Base-by-base conservation (phyloP, 2,329 filamentous ascomycete species). In the Arthrobotrys entomopaga region DNA sequence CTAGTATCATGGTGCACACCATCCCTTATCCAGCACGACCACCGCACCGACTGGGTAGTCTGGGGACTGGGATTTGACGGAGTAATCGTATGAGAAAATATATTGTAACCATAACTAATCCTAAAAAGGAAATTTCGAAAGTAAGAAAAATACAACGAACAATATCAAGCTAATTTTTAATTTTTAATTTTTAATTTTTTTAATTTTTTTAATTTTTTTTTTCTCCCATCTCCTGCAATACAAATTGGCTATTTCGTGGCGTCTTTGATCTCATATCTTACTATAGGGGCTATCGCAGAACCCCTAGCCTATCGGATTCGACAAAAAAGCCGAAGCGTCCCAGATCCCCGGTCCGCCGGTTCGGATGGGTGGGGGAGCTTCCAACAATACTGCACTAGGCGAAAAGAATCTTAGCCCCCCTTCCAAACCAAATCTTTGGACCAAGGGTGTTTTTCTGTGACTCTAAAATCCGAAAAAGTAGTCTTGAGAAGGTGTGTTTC, bases 381-480 rank as follows among this genome's bases (percentile, higher is more conserved):
- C 43, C 42, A 70, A 69, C 54, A 38, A 60, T 56, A 56, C 48
- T 40, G 19, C 49, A 20, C 57, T 64, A 64, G 65, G 38, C 58
- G 48, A 50, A 64, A 70, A 52, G 24, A 38, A 52, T 63, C 49
- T 46, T 70, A 64, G 65, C 34, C 11, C 29, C 22, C 49, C 53
- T 53, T 53, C 42, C 58, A 42, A 56, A 61, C 70, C 63, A 64
- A 56, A 46, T 74, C 57, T 57, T 58, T 74, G 63, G 70, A 74
- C 57, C 56, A 40, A 74, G 70, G 70, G 63, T 63, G 57, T 50
- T 67, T 73, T 74, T 73, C 63, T 74, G 61, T 74, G 57, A 67
- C 63, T 63, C 70, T 49, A 49, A 61, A 65, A 20, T 49, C 26
- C 7, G 26, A 74, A 65, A 63, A 43, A 13, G 40, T 2, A 38